phyloP scores from a whole-genome alignment of 352 stramenopile genomes.

The Detonula confervacea region DNA sequence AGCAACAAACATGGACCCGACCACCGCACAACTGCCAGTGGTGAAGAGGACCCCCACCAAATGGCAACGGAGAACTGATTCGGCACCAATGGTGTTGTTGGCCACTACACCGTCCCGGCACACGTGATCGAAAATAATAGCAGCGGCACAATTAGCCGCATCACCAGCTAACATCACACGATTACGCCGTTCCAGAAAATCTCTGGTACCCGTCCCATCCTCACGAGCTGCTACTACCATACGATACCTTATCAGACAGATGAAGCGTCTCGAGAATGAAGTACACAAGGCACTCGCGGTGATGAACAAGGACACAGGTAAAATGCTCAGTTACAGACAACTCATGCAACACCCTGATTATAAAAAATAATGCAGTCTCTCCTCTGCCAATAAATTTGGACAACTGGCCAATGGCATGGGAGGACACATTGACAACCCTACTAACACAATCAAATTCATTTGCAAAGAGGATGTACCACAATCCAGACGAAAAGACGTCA shows the following conservation, averaged over 20 bases:
- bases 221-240: too few relatives aligned
- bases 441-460: constrained; percentile 47
- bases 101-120: neutral
- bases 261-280: neutral
- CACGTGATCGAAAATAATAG: neutral
- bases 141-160: neutral
- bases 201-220: too few relatives aligned
- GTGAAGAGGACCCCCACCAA: too few relatives aligned
- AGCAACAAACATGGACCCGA: too few relatives aligned
- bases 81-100: neutral
- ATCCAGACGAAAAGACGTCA: neutral
- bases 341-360: constrained; percentile 2
- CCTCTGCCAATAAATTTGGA: constrained; percentile 29
- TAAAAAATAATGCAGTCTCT: constrained; percentile 18
- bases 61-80: too few relatives aligned
- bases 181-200: neutral
- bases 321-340: constrained; percentile 12
- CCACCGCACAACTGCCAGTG: neutral
- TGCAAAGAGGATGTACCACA: neutral
- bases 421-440: neutral
- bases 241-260: neutral
- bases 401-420: constrained; percentile 23
- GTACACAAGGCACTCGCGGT: neutral
- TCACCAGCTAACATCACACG: neutral
- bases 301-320: constrained; percentile 14